Evolutionary conservation across 345 rosid genomes (phyloP).

Genomic region (Eucalyptus rudis): DNA sequence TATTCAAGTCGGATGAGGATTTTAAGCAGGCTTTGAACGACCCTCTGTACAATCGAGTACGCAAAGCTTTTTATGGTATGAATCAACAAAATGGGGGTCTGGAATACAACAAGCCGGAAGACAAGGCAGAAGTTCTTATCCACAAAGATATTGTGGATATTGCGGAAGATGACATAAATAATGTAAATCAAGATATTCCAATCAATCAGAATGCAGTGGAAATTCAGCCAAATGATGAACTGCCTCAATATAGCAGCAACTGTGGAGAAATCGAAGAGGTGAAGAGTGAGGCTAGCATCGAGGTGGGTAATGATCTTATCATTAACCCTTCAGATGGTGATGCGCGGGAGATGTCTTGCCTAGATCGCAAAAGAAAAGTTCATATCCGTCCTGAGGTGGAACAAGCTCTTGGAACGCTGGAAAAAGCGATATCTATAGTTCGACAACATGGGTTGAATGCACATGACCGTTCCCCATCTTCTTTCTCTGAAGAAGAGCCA

Average conservation of each 20-base stretch:
- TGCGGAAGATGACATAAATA: neutral
- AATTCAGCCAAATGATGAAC: neutral
- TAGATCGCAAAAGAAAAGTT: constrained; percentile 6
- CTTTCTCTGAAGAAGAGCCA: constrained; percentile 16
- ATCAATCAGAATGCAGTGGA: neutral
- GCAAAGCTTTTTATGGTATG: constrained; percentile 30
- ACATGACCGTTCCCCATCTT: constrained; percentile 4
- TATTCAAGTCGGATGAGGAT: constrained; percentile 47
- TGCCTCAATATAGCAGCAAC: constrained; percentile 6
- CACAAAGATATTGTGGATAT: neutral
- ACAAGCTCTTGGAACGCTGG: constrained; percentile 66
- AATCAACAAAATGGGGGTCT: constrained; percentile 3
- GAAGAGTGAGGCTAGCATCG: constrained; percentile 6
- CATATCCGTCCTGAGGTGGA: constrained; percentile 51
- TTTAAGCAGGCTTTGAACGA: constrained; percentile 49
- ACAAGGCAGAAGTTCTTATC: neutral
- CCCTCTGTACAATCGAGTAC: constrained; percentile 50
- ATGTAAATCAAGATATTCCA: neutral
- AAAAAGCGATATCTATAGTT: constrained; percentile 48
- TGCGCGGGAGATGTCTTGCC: neutral
- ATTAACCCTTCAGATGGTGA: neutral
- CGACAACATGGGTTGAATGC: constrained; percentile 20
- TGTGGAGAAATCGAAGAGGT: constrained; percentile 62
- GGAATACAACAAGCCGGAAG: constrained; percentile 4
- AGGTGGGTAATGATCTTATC: neutral